phyloP scores from a whole-genome alignment of 2,329 filamentous ascomycete species.

The Corinectria fuckeliana region DNA sequence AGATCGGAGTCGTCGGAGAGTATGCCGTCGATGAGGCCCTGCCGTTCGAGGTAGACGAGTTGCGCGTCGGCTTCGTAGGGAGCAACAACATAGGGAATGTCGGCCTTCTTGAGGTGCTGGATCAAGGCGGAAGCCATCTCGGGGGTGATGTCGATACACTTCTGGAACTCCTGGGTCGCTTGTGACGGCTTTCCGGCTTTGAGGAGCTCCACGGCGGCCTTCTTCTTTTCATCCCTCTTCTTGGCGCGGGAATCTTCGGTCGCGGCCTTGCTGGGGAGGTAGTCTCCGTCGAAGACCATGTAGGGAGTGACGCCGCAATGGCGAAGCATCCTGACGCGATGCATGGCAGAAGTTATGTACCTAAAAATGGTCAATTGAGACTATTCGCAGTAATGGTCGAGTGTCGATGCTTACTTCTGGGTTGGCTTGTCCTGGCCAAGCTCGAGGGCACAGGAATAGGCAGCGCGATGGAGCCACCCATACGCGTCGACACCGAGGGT shows the following conservation, averaged over 20 bases:
- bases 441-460: conserved; percentile 88
- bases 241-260: conserved; percentile 82
- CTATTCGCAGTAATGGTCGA: neutral
- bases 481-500: conserved; percentile 96
- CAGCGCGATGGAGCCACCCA: conserved; percentile 96
- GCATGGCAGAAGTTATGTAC: conserved; percentile 89
- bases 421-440: conserved; percentile 89
- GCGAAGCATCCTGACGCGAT: conserved; percentile 90
- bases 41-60: conserved; percentile 88
- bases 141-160: conserved; percentile 93
- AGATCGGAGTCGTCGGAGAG: conserved; percentile 97
- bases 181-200: conserved; percentile 81
- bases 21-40: conserved; percentile 85
- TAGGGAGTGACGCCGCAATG: conserved; percentile 96
- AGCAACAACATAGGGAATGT: conserved; percentile 88
- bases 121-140: conserved; percentile 94
- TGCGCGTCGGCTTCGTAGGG: conserved; percentile 99
- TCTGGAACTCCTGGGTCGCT: conserved; percentile 87
- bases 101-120: conserved; percentile 82
- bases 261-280: conserved; percentile 87
- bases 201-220: conserved; percentile 77
- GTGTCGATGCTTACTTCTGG: conserved; percentile 67
- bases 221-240: conserved; percentile 77
- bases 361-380: conserved; percentile 49
- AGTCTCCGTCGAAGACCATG: conserved; percentile 94